Evolutionary conservation across 768 basidiomycete genomes (phyloP).

Genomic region (Pisolithus sp.): DNA sequence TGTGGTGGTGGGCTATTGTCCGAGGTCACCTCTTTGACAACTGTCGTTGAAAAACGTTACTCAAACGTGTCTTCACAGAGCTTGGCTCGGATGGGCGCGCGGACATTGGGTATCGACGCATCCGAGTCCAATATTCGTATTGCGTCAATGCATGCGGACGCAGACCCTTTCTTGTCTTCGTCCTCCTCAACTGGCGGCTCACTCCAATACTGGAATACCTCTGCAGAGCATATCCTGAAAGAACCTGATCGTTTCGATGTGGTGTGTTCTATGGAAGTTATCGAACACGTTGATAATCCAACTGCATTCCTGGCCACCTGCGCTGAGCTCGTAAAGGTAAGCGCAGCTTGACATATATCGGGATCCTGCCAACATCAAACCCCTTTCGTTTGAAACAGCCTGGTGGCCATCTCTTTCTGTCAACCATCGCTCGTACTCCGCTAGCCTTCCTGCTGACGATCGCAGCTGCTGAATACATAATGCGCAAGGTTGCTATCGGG

Average conservation of each 20-base stretch:
- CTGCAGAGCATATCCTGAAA: slow-evolving; percentile 68
- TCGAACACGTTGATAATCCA: slow-evolving; percentile 97
- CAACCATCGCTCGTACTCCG: slow-evolving; percentile 86
- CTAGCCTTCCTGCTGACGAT: slow-evolving; percentile 67
- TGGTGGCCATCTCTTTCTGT: slow-evolving; percentile 91
- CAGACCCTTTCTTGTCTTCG: slow-evolving; percentile 56
- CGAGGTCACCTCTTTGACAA: slow-evolving; percentile 51
- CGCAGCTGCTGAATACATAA: slow-evolving; percentile 73
- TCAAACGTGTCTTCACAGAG: slow-evolving; percentile 43
- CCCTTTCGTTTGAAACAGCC: slow-evolving; percentile 48
- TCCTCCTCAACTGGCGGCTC: slow-evolving; percentile 15
- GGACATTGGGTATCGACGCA: slow-evolving; percentile 90
- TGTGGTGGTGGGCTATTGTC: slow-evolving; percentile 93
- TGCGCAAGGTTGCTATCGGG: slow-evolving; percentile 74
- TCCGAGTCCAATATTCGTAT: slow-evolving; percentile 82
- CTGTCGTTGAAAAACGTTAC: background rate
- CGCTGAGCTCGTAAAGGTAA: slow-evolving; percentile 80
- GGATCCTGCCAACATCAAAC: too few relatives aligned
- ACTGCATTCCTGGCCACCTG: slow-evolving; percentile 75
- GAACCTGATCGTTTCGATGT: slow-evolving; percentile 73
- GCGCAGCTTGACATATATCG: slow-evolving; percentile 11
- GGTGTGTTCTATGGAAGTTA: slow-evolving; percentile 95
- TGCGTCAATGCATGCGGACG: slow-evolving; percentile 73
- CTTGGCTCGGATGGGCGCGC: slow-evolving; percentile 79
- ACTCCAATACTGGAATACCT: slow-evolving; percentile 63